Percentiles rank a stretch among this genome's conserved stretches.
Conservation (phyloP, 208 protist species). For the Perkinsela sp. region DNA sequence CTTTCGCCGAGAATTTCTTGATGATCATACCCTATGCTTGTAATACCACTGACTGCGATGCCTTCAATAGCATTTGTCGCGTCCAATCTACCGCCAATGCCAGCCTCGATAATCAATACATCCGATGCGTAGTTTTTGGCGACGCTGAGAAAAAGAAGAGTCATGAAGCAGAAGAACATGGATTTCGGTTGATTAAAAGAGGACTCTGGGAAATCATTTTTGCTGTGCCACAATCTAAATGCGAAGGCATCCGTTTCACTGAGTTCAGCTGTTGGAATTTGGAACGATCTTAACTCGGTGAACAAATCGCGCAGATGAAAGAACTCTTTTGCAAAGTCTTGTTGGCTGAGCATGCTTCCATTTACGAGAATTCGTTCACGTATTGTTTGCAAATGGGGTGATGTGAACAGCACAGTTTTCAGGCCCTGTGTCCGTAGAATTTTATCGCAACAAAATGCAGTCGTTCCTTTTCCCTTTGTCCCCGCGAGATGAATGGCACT, state of each 20-base stretch:
- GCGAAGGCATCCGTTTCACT: conserved; percentile 17
- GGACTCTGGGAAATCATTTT: background rate
- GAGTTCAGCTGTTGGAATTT: too few species aligned
- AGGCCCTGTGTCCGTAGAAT: conserved; percentile 45
- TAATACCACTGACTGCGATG: conserved; percentile 52
- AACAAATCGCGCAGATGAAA: conserved; percentile 44
- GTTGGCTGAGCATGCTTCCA: conserved; percentile 20
- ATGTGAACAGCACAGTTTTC: conserved; percentile 61
- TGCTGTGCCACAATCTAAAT: conserved; percentile 14
- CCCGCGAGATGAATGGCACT: conserved; percentile 56
- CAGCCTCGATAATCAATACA: conserved; percentile 68
- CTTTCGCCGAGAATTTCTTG: conserved; percentile 67
- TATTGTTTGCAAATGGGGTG: conserved; percentile 51
- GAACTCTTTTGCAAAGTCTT: conserved; percentile 14
- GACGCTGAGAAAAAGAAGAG: conserved; percentile 35
- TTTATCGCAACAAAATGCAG: conserved; percentile 29
- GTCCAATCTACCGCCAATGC: conserved; percentile 70
- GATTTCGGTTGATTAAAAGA: conserved; percentile 6
- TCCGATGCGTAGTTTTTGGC: conserved; percentile 47
- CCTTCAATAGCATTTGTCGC: conserved; percentile 60
- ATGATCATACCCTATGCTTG: conserved; percentile 70
- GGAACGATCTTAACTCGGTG: too few species aligned
- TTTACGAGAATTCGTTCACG: conserved; percentile 52
- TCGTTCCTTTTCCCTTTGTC: conserved; percentile 71
- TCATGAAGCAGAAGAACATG: conserved; percentile 56